These are phyloP conservation scores for Fusarium sp. DNA, from an alignment of 2,329 filamentous ascomycete genomes.

Conservation along the genomic window DNA sequence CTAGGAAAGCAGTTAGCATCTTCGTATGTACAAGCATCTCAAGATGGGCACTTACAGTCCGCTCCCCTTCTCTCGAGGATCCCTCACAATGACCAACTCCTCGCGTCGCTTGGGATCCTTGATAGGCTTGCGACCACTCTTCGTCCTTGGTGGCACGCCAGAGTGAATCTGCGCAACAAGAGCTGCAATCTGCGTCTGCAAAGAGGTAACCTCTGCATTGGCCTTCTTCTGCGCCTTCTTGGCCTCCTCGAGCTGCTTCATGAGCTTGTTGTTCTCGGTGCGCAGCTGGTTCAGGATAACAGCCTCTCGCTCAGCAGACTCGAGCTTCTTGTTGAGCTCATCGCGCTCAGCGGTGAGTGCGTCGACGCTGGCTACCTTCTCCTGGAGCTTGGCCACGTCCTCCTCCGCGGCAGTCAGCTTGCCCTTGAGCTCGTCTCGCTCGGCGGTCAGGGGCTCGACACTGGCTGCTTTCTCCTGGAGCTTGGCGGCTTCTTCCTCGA, in stretches of 20 bases:
- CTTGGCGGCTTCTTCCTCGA: slow-evolving; percentile 28
- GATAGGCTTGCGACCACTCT: slow-evolving; percentile 35
- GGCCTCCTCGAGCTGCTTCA: slow-evolving; percentile 40
- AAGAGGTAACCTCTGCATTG: slow-evolving; percentile 28
- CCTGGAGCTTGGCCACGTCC: slow-evolving; percentile 6
- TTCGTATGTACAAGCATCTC: too few relatives aligned
- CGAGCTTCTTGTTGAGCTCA: slow-evolving; percentile 38
- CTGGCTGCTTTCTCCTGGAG: slow-evolving; percentile 34
- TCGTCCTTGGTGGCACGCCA: slow-evolving; percentile 11
- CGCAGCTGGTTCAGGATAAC: slow-evolving; percentile 37
- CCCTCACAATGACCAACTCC: slow-evolving; percentile 44
- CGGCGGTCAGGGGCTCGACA: slow-evolving; percentile 25
- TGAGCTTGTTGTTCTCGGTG: slow-evolving; percentile 42
- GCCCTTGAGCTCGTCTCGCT: slow-evolving; percentile 31
- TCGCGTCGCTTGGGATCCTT: slow-evolving; percentile 44
- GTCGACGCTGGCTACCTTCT: slow-evolving; percentile 23
- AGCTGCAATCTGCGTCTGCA: slow-evolving; percentile 37
- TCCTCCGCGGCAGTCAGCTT: slow-evolving; percentile 34
- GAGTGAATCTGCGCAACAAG: slow-evolving; percentile 38
- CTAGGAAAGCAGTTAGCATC: neutral
- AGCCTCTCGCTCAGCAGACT: slow-evolving; percentile 36
- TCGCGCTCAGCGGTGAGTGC: slow-evolving; percentile 25
- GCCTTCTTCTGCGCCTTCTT: slow-evolving; percentile 41
- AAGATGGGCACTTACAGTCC: slow-evolving; percentile 39
- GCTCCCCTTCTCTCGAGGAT: slow-evolving; percentile 37